Percentiles rank a stretch among this genome's conserved stretches.
Evolutionary conservation across 305 asterid genomes (phyloP).

Genomic region (Fraxinus latifolia): DNA sequence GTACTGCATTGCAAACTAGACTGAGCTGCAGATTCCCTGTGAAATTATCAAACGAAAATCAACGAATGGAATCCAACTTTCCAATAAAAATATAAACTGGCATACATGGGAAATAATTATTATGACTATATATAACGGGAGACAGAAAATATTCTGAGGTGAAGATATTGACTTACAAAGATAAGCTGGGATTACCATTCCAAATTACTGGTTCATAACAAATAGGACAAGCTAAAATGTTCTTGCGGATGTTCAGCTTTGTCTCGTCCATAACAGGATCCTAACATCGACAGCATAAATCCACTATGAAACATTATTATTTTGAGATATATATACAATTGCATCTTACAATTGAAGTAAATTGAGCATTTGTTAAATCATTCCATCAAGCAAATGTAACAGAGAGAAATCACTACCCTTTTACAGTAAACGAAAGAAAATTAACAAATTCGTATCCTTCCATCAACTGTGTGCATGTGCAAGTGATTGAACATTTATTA

Average conservation of each 20-base stretch:
- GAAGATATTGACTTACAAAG: conserved; percentile 44
- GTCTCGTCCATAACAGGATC: conserved; percentile 44
- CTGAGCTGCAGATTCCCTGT: conserved; percentile 47
- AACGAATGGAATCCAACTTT: neutral
- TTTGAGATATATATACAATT: neutral
- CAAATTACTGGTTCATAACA: conserved; percentile 51
- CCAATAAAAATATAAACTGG: neutral
- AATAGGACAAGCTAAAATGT: conserved; percentile 73
- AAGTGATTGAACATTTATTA: neutral
- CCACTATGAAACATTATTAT: neutral
- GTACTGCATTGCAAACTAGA: conserved; percentile 50
- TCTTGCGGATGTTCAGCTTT: conserved; percentile 39
- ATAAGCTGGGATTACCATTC: conserved; percentile 35
- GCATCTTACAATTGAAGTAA: conserved; percentile 6
- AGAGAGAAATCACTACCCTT: neutral
- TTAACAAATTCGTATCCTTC: neutral
- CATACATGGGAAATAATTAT: neutral
- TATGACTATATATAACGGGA: neutral
- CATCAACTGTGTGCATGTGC: neutral
- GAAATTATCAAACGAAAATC: conserved; percentile 16
- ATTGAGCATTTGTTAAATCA: neutral
- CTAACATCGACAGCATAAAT: conserved; percentile 30
- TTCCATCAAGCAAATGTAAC: neutral
- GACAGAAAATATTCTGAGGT: neutral
- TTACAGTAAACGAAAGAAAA: neutral